A percentile compares a stretch with the other conserved stretches of the same genome.
phyloP scores from a whole-genome alignment of 805 yeast species.

The Saccharomycopsis fibuligera region DNA sequence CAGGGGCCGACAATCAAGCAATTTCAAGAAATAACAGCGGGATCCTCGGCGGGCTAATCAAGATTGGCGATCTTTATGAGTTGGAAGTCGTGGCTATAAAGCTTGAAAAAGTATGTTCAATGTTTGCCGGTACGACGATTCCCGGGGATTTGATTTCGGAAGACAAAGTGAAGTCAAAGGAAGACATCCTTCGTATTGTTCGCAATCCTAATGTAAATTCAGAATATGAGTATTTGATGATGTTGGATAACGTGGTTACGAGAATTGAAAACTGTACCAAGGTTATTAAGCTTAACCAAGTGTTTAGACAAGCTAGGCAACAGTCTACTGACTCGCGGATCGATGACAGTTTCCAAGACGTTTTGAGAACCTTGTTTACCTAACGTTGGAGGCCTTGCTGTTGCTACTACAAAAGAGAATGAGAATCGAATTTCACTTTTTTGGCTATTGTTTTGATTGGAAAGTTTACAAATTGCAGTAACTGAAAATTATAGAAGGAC shows the following conservation, averaged over 20 bases:
- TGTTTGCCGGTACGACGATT: conserved; percentile 33
- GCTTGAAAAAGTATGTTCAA: conserved; percentile 53
- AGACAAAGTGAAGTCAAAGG: conserved; percentile 6
- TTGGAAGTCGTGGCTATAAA: conserved; percentile 49
- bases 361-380: no score
- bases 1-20: conserved; percentile 16
- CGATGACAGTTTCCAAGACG: no score
- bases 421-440: no score
- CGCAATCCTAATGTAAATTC: conserved; percentile 23
- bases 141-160: conserved; percentile 18
- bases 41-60: conserved; percentile 22
- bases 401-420: no score
- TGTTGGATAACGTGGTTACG: conserved; percentile 52
- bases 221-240: conserved; percentile 23
- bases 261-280: conserved; percentile 49
- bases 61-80: conserved; percentile 38
- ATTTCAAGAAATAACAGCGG: conserved; percentile 15
- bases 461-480: no score
- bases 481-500: no score
- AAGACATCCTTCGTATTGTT: conserved; percentile 8
- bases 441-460: no score
- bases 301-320: neutral
- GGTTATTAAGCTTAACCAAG: conserved; percentile 2
- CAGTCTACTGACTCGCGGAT: no score
- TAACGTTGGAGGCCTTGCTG: no score